Conservation (phyloP, 208 protist species). For the Trypanosoma platydactyli region DNA sequence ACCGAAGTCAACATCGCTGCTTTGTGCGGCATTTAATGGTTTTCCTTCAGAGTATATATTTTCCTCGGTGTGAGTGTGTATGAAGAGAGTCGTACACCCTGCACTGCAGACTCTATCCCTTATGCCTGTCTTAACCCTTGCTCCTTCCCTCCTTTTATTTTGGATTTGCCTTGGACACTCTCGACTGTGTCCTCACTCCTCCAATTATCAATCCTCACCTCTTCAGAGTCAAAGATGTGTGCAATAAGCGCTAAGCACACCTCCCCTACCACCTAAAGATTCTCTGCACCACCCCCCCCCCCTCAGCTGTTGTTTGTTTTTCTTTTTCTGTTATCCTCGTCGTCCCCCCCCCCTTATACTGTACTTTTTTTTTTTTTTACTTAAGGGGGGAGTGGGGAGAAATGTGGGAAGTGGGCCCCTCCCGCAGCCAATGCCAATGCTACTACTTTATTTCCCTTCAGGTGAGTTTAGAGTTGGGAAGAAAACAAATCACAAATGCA, state of each 20-base stretch:
- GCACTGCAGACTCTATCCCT: no score
- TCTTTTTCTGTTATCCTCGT: neutral
- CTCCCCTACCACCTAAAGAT: no score
- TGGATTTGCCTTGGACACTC: no score
- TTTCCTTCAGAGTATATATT: neutral
- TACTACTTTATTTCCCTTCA: no score
- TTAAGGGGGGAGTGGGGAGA: no score
- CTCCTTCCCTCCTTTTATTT: neutral
- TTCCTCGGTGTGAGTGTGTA: neutral
- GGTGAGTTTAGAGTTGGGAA: neutral
- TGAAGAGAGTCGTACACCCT: neutral
- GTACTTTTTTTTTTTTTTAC: neutral
- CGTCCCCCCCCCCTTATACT: neutral
- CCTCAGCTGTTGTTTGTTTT: neutral
- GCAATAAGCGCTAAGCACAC: no score
- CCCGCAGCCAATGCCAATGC: no score
- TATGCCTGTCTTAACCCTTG: neutral
- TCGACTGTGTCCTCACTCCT: neutral
- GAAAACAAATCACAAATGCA: neutral
- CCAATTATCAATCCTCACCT: neutral
- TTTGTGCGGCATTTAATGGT: no score
- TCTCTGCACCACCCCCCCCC: neutral
- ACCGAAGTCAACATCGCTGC: no score
- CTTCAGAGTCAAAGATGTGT: no score
- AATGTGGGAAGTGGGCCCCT: no score